A percentile compares a stretch with the other conserved stretches of the same genome.
Conservation (phyloP, 352 stramenopile genomes). For the Detonula confervacea region DNA sequence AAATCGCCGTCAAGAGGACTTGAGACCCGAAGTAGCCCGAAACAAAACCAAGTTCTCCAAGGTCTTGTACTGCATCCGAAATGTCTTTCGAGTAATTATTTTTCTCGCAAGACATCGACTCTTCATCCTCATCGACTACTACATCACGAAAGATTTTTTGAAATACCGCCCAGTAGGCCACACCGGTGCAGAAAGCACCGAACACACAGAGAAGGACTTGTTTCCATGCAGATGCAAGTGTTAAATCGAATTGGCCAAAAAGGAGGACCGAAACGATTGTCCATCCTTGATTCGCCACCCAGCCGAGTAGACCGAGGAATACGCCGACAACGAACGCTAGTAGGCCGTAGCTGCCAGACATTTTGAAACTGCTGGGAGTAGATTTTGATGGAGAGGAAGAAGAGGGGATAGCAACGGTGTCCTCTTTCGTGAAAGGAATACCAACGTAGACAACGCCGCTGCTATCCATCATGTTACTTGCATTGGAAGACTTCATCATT, state of each 20-base stretch:
- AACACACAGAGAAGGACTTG: slow-evolving; percentile 21
- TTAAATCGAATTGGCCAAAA: slow-evolving; percentile 33
- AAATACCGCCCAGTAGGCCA: slow-evolving; percentile 30
- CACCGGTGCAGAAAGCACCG: slow-evolving; percentile 21
- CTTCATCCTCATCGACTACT: slow-evolving; percentile 8
- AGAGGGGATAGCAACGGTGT: neutral
- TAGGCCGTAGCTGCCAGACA: neutral
- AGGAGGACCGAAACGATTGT: slow-evolving; percentile 31
- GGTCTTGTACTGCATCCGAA: slow-evolving; percentile 33
- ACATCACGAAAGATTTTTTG: slow-evolving; percentile 11
- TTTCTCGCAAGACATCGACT: neutral
- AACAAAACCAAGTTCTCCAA: slow-evolving; percentile 41
- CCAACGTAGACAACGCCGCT: slow-evolving; percentile 16
- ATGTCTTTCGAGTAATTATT: too few relatives aligned
- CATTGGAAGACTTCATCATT: neutral
- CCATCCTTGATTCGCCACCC: slow-evolving; percentile 39
- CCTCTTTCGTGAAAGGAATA: slow-evolving; percentile 4
- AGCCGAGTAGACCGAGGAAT: slow-evolving; percentile 13
- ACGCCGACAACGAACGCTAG: slow-evolving; percentile 27
- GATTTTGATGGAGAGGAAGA: neutral
- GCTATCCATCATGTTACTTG: slow-evolving; percentile 8
- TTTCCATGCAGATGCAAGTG: slow-evolving; percentile 25
- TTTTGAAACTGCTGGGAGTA: neutral
- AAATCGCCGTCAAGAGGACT: slow-evolving; percentile 2
- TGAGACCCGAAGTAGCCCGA: slow-evolving; percentile 24